Base-by-base conservation (phyloP, 805 yeast genomes). In the Barnettozyma salicaria region DNA sequence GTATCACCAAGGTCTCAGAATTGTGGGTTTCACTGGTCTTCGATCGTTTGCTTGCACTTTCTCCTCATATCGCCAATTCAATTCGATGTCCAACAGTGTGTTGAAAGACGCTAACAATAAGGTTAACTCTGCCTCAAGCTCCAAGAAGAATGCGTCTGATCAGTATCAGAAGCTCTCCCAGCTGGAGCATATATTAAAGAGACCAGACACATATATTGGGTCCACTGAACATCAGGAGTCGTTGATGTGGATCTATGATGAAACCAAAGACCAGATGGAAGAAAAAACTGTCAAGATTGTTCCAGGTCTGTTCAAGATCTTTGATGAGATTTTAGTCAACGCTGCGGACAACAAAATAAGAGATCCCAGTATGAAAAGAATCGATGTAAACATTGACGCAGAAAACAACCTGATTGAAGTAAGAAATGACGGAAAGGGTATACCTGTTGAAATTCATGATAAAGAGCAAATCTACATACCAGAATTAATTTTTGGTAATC, bases 271-370 rank as follows among this genome's bases (percentile, higher is more conserved):
- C 32, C 64, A 74, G 10, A 77, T 83, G 84, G 70, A 56, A 12
- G 74, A 69, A 44, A 73, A 65, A 43, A 57, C 55, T 1, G 95
- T 92, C 19, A 74, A 69, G 30, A 83, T 89, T 47, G 97, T 92
- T 9, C 99, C 99, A 3, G 99, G 97, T 33, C 64, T 92, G 43
- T 90, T 87, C 64, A 92, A 92, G 63, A 90, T 92, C 39, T 92
- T 92, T 58, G 99, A 92, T 60, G 99, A 92, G 64, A 89, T 92
- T 41, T 67, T 92, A 44, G 99, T 92, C 37, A 92, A 92, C 60
- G 97, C 99, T 6, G 99, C 99, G 11, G 99, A 92, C 63, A 92
- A 92, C 67, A 92, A 92, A 65, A 90, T 90, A 43, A 76, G 97
- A 49, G 99, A 92, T 57, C 87, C 96, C 1, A 49, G 72, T 8